A percentile compares a stretch with the other conserved stretches of the same genome.
These are phyloP conservation scores for Aspergillus brunneoviolaceus DNA, from an alignment of 2,329 filamentous ascomycete genomes.

Conservation along the genomic window DNA sequence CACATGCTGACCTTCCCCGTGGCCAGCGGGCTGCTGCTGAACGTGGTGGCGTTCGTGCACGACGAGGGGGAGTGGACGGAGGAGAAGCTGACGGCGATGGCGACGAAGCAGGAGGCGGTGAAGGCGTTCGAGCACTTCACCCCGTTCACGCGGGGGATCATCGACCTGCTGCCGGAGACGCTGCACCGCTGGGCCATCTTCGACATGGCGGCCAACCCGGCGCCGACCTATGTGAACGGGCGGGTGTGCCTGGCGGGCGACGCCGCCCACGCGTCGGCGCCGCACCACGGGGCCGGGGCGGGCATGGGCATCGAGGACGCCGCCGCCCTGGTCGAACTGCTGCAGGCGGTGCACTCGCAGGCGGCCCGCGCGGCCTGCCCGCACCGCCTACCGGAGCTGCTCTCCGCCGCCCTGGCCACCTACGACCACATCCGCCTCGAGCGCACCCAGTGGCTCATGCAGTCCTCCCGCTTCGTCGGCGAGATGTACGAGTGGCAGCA, in stretches of 20 bases:
- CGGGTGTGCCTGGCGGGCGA: conserved; percentile 13
- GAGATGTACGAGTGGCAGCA: conserved; percentile 15
- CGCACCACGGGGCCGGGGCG: conserved; percentile 14
- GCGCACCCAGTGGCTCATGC: conserved; percentile 15
- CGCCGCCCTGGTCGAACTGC: conserved; percentile 3
- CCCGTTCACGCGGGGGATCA: conserved; percentile 46
- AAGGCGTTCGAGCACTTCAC: not conserved
- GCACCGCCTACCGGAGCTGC: too few species aligned
- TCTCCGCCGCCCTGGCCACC: not conserved
- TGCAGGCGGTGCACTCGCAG: conserved; percentile 2
- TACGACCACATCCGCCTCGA: conserved; percentile 1
- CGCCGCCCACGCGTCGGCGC: conserved; percentile 14
- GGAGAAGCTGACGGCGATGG: conserved; percentile 2
- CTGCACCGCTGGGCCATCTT: conserved; percentile 14
- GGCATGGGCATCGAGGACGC: conserved; percentile 15
- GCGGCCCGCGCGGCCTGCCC: not conserved
- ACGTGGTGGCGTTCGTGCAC: conserved; percentile 23
- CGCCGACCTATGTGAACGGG: conserved; percentile 1
- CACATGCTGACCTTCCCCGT: conserved; percentile 58
- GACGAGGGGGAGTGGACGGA: conserved; percentile 15
- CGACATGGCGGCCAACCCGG: conserved; percentile 10
- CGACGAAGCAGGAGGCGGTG: conserved; percentile 7
- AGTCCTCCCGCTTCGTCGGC: conserved; percentile 9
- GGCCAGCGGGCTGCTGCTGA: conserved; percentile 14
- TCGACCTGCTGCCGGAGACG: conserved; percentile 43